Conservation (phyloP, 345 rosid genomes). For the Theobroma cacao region DNA sequence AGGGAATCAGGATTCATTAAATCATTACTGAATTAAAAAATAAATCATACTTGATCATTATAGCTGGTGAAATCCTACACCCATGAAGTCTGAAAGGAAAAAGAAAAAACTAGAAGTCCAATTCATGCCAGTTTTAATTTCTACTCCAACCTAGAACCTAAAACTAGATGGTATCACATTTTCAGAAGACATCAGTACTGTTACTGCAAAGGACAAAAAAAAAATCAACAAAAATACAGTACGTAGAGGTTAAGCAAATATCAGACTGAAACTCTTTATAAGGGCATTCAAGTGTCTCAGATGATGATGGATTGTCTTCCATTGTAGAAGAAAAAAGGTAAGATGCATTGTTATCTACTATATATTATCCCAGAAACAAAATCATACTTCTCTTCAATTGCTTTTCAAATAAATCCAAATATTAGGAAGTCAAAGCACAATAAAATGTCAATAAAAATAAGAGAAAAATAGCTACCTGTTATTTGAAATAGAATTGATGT, state of each 20-base stretch:
- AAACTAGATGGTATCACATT: conserved; percentile 1
- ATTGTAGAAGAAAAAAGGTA: not conserved
- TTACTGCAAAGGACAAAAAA: not conserved
- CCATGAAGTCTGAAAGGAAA: not conserved
- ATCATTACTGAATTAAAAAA: not conserved
- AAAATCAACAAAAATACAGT: not conserved
- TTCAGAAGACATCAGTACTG: not conserved
- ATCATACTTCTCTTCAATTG: not conserved
- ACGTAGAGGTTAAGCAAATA: not conserved
- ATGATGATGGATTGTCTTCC: not conserved
- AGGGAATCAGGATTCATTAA: not conserved
- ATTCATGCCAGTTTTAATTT: not conserved
- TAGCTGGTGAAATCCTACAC: not conserved
- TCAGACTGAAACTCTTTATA: not conserved
- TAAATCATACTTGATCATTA: not conserved
- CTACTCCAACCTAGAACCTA: not conserved
- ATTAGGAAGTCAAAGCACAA: not conserved
- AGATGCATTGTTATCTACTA: not conserved
- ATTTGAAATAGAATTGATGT: conserved; percentile 93
- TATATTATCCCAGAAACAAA: not conserved
- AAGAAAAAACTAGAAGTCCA: conserved; percentile 4
- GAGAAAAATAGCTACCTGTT: conserved; percentile 57
- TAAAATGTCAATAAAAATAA: not conserved
- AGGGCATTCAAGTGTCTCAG: not conserved
- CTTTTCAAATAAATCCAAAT: not conserved